Evolutionary conservation across 768 basidiomycete species (phyloP), one percentile per base, ranked within the genome.

Genomic region (Mycena haematopus): DNA sequence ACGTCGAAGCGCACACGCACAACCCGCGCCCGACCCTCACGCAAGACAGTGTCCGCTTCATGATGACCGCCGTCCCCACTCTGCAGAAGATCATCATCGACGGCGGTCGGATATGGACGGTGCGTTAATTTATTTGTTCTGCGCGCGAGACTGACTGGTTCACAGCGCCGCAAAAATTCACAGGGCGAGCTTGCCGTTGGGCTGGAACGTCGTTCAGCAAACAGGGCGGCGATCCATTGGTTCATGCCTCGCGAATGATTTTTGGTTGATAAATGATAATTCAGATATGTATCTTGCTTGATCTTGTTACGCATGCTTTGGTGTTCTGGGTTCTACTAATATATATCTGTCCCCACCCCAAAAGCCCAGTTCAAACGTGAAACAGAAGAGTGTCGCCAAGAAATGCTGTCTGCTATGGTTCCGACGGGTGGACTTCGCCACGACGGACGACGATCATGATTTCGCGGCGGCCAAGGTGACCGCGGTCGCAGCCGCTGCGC

Each of bases 81-180:
- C 71, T 90, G 47, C 74, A 71, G 46, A 82, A 76, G 56, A 74
- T 89, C 45, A 75, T 86, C 14, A 81, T 79, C 21, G 81, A 80
- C 60, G 78, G 17, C 14, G 40, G 79, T 19, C 76, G 85, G 40
- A 69, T 82, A 13, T 89, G 87, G 86, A 83, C 76, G 65, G 87
- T 86, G 65, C 57, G 83, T 77, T 3, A 31, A 5, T 31, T 31
- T 31, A 31, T 31, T 44, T n/a, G 10, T 56, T 25, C 57, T 13
- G 27, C 24, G 44, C 21, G 14, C 53, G 58, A 38, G 40, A 53
- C 38, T 21, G 10, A 44, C 24, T 69, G 29, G 52, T 62, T 25
- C 33, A 71, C 22, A 45, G 44, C 44, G 44, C 10, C 22, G 44
- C 44, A 45, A 24, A n/a, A 17, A 9, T 17, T 3, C 44, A 11